Evolutionary conservation across 2,329 filamentous ascomycete genomes (phyloP).

Genomic region (Sporothrix mexicana): DNA sequence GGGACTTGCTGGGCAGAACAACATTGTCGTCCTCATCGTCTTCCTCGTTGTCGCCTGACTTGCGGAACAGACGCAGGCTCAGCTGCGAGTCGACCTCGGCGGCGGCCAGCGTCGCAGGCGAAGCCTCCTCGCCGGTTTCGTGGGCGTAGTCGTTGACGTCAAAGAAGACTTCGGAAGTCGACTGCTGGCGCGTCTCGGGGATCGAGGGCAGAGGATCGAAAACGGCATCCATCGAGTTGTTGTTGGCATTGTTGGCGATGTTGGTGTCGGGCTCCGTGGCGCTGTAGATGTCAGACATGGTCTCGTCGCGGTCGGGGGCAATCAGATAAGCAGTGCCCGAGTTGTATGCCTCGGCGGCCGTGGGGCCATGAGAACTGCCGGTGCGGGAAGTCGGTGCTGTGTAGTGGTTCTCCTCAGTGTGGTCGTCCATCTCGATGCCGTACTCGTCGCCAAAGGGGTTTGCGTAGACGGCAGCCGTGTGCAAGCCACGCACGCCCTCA

Average conservation of each 20-base stretch:
- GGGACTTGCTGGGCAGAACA: conserved; percentile 56
- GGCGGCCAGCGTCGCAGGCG: conserved; percentile 7
- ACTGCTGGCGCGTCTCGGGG: conserved; percentile 11
- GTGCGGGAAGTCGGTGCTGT: not conserved
- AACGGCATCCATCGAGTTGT: conserved; percentile 28
- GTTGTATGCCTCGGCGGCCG: conserved; percentile 18
- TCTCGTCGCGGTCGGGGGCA: conserved; percentile 54
- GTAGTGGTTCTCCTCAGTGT: conserved; percentile 35
- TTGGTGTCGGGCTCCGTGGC: conserved; percentile 49
- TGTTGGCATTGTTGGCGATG: not conserved
- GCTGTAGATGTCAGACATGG: conserved; percentile 56
- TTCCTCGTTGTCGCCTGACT: conserved; percentile 48
- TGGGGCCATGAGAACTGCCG: not conserved
- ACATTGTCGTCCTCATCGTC: conserved; percentile 57
- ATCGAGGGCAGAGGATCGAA: conserved; percentile 32
- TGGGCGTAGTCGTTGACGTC: conserved; percentile 35
- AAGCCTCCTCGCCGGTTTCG: not conserved
- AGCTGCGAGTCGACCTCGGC: conserved; percentile 37
- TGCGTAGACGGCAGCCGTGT: conserved; percentile 50
- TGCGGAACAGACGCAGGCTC: conserved; percentile 37
- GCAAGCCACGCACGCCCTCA: conserved; percentile 46
- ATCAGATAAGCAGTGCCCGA: conserved; percentile 47
- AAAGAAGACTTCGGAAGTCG: conserved; percentile 35
- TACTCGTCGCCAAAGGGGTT: conserved; percentile 67
- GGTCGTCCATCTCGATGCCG: conserved; percentile 53